Evolutionary conservation across 495 filamentous ascomycete species (phyloP).

Genomic region (Collariella sp.): DNA sequence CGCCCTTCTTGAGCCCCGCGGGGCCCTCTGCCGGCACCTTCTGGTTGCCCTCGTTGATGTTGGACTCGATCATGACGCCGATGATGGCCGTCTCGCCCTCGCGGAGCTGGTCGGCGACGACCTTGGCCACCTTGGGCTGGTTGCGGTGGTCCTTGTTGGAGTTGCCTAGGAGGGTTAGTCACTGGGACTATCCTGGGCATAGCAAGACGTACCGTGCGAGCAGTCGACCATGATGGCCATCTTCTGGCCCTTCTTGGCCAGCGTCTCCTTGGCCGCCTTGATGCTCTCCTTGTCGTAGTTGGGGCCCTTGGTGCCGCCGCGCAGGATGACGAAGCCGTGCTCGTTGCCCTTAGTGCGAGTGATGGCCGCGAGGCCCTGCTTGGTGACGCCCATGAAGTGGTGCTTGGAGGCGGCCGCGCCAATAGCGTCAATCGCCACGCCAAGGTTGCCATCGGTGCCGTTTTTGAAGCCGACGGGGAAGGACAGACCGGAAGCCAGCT

Average conservation of each 20-base stretch:
- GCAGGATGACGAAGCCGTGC: constrained; percentile 92
- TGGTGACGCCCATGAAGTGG: constrained; percentile 99
- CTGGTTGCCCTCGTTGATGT: constrained; percentile 93
- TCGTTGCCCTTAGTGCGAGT: constrained; percentile 88
- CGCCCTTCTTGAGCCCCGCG: constrained; percentile 72
- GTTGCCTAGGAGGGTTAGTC: constrained; percentile 46
- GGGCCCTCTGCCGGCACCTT: constrained; percentile 84
- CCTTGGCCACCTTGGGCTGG: constrained; percentile 84
- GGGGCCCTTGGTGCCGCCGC: constrained; percentile 85
- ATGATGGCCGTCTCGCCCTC: constrained; percentile 83
- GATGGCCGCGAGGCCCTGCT: constrained; percentile 92
- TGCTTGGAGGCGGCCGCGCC: constrained; percentile 84
- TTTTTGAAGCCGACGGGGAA: constrained; percentile 99
- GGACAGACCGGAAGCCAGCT: constrained; percentile 90
- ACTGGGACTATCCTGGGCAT: too few relatives aligned
- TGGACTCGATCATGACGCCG: constrained; percentile 97
- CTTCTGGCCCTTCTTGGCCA: constrained; percentile 77
- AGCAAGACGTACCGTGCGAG: constrained; percentile 63
- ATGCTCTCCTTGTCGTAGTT: constrained; percentile 89
- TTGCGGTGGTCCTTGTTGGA: constrained; percentile 73
- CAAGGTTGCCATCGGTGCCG: constrained; percentile 89
- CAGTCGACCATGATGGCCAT: constrained; percentile 96
- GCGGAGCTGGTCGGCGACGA: constrained; percentile 73
- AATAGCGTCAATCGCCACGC: constrained; percentile 94
- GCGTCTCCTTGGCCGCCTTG: constrained; percentile 62